Percentiles rank a stretch among this genome's conserved stretches.
Conservation (phyloP, 306 rosid genomes). For the Chamaecrista fasciculata region DNA sequence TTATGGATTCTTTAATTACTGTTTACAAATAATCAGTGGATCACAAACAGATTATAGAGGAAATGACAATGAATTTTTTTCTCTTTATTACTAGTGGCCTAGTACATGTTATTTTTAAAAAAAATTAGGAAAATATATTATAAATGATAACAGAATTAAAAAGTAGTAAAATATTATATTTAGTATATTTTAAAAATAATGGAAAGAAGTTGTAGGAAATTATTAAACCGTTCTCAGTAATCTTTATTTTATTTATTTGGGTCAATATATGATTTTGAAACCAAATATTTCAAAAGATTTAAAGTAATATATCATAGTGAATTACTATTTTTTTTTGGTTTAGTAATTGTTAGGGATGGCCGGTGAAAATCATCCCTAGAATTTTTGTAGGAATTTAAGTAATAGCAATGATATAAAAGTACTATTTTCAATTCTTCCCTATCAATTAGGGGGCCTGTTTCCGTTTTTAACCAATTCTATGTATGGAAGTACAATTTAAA, state of each 20-base stretch:
- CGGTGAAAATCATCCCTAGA: neutral
- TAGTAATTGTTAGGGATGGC: neutral
- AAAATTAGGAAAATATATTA: too few species aligned
- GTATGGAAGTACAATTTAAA: too few species aligned
- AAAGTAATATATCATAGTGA: too few species aligned
- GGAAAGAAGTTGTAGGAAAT: too few species aligned
- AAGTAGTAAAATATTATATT: too few species aligned
- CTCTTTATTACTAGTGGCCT: neutral
- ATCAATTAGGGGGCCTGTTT: neutral
- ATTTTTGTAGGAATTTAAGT: neutral
- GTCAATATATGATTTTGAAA: too few species aligned
- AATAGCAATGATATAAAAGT: neutral
- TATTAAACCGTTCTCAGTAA: too few species aligned
- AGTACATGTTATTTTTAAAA: too few species aligned
- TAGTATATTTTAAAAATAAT: too few species aligned
- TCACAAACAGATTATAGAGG: neutral
- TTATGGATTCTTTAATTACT: neutral
- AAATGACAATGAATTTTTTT: neutral
- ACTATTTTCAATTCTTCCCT: neutral
- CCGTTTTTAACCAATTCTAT: neutral
- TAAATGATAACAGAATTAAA: too few species aligned
- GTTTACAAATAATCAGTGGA: neutral
- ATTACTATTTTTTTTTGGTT: neutral
- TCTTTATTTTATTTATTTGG: too few species aligned
- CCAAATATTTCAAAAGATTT: too few species aligned